These are phyloP conservation scores for Pyrenophora teres DNA, from an alignment of 2,329 filamentous ascomycete genomes.

Conservation along the genomic window DNA sequence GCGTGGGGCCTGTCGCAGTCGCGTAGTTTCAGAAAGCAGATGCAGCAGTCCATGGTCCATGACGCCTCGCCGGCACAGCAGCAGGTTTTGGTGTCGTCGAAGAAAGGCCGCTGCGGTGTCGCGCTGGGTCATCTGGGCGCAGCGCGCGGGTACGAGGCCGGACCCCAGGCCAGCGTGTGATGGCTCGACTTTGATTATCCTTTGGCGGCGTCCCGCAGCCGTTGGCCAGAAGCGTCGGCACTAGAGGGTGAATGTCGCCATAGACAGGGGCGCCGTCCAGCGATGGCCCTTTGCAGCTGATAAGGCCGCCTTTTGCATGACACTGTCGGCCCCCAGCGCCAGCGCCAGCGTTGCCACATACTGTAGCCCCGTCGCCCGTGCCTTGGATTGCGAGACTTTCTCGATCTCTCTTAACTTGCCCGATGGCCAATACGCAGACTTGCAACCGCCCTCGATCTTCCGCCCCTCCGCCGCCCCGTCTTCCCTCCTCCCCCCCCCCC, in stretches of 20 bases:
- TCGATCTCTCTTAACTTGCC: conserved; percentile 14
- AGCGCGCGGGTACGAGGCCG: background rate
- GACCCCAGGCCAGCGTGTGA: conserved; percentile 1
- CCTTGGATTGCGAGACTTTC: conserved; percentile 7
- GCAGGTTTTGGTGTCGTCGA: background rate
- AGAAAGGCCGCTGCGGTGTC: background rate
- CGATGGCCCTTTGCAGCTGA: conserved; percentile 8
- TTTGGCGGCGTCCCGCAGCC: conserved; percentile 5
- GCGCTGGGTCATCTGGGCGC: background rate
- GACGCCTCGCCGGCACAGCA: background rate
- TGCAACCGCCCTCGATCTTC: background rate
- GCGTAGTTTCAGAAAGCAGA: too few species aligned
- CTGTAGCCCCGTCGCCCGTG: conserved; percentile 9
- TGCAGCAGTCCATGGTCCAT: too few species aligned
- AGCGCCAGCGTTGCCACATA: background rate
- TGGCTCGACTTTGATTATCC: background rate
- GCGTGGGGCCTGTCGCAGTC: background rate
- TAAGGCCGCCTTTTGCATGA: conserved; percentile 11
- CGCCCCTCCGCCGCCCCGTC: conserved; percentile 5
- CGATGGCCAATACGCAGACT: conserved; percentile 11
- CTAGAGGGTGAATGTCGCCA: conserved; percentile 14
- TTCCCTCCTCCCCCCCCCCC: background rate
- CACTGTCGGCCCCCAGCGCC: conserved; percentile 9
- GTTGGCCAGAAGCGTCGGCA: conserved; percentile 7
- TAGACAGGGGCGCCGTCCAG: conserved; percentile 9